Evolutionary conservation across 306 rosid genomes (phyloP).

Genomic region (Fragaria iinumae): DNA sequence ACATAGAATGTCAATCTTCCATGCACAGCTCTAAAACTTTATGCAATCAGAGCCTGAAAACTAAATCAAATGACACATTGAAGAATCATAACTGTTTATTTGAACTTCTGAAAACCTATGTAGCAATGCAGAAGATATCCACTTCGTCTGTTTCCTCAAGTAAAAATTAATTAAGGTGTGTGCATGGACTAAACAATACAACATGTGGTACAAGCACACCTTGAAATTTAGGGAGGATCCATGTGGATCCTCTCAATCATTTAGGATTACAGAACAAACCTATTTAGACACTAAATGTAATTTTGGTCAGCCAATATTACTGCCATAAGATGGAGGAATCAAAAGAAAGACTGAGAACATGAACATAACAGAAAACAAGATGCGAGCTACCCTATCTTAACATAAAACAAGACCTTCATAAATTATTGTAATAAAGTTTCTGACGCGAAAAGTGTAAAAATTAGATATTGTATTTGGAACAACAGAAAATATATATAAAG

Average conservation of each 20-base stretch:
- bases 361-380: not conserved
- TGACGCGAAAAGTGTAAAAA: not conserved
- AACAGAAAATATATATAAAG: constrained; percentile 1
- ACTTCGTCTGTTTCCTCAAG: not conserved
- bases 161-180: not conserved
- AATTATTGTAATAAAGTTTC: not conserved
- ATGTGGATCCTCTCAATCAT: not conserved
- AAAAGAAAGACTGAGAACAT: not conserved
- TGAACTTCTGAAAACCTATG: not conserved
- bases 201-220: not conserved
- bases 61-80: not conserved
- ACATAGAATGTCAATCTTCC: constrained; percentile 24
- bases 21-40: not conserved
- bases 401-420: not conserved
- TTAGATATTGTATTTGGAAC: not conserved
- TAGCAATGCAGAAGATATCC: not conserved
- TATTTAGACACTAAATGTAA: not conserved
- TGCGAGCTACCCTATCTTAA: not conserved
- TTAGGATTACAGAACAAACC: not conserved
- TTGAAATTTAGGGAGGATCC: not conserved
- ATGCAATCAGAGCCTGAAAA: constrained; percentile 5
- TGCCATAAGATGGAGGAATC: not conserved
- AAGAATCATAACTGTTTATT: not conserved
- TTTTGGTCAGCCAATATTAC: not conserved
- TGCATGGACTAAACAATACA: not conserved